Percentiles rank a stretch among this genome's conserved stretches.
Evolutionary conservation across 352 stramenopile genomes (phyloP).

Genomic region (Peronospora destructor): DNA sequence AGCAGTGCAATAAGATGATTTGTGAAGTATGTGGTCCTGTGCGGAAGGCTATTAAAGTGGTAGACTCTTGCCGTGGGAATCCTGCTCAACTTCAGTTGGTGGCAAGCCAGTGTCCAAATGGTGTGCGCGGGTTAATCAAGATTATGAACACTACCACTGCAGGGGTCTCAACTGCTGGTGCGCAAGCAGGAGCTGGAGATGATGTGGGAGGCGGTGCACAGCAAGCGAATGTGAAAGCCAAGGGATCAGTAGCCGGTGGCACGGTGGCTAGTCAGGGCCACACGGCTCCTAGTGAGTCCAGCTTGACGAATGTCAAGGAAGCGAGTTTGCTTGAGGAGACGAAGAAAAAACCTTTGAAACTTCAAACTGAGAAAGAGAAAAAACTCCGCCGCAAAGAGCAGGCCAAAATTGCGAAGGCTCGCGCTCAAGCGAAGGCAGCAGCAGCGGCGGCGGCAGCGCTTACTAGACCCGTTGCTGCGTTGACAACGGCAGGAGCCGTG

Average conservation of each 20-base stretch:
- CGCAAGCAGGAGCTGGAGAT: slow-evolving; percentile 22
- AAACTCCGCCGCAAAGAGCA: slow-evolving; percentile 79
- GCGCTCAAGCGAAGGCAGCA: slow-evolving; percentile 65
- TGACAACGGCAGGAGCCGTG: slow-evolving; percentile 5
- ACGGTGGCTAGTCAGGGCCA: slow-evolving; percentile 1
- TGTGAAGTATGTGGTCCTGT: slow-evolving; percentile 86
- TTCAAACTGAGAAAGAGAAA: slow-evolving; percentile 84
- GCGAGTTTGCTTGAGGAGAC: slow-evolving; percentile 29
- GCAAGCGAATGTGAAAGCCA: slow-evolving; percentile 14
- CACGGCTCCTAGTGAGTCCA: neutral
- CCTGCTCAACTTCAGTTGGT: slow-evolving; percentile 62
- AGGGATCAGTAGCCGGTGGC: slow-evolving; percentile 8
- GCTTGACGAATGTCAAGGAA: slow-evolving; percentile 12
- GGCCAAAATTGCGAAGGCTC: slow-evolving; percentile 68
- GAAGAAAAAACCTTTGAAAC: slow-evolving; percentile 74
- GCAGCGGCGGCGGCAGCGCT: slow-evolving; percentile 24
- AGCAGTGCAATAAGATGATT: slow-evolving; percentile 89
- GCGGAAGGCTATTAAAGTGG: slow-evolving; percentile 82
- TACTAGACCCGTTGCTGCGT: slow-evolving; percentile 10
- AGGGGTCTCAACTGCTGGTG: slow-evolving; percentile 15
- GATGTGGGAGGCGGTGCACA: slow-evolving; percentile 2
- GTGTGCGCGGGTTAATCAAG: slow-evolving; percentile 76
- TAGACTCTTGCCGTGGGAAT: slow-evolving; percentile 77
- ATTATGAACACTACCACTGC: slow-evolving; percentile 81
- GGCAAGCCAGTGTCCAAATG: slow-evolving; percentile 60